Conservation (phyloP, 2,329 filamentous ascomycete species). For the Didymella sp. region DNA sequence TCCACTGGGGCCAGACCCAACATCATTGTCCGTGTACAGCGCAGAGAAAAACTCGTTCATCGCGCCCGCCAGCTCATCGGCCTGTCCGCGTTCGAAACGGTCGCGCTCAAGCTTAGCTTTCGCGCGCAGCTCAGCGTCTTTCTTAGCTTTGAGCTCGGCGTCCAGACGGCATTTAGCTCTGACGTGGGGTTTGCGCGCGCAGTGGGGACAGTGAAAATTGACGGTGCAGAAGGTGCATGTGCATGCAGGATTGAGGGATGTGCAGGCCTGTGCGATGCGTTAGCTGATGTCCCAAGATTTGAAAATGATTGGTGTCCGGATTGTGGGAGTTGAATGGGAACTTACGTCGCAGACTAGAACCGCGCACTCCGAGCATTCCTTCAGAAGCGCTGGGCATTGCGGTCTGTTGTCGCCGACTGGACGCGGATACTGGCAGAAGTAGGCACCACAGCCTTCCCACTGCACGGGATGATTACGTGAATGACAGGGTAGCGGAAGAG, state of each 20-base stretch:
- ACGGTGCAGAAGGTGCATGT: constrained; percentile 50
- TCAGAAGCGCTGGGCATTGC: constrained; percentile 46
- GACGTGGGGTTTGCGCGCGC: constrained; percentile 43
- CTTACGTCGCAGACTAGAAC: constrained; percentile 53
- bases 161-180: constrained; percentile 47
- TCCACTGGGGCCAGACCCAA: too few species aligned
- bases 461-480: constrained; percentile 51
- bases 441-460: constrained; percentile 53
- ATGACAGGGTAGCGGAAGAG: constrained; percentile 49
- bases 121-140: constrained; percentile 40
- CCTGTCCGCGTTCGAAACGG: constrained; percentile 42
- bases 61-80: constrained; percentile 46
- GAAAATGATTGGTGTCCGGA: too few species aligned
- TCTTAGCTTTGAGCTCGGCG: constrained; percentile 43
- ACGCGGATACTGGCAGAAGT: constrained; percentile 51
- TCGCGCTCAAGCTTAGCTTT: constrained; percentile 43
- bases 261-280: constrained; percentile 26
- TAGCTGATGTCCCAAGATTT: not conserved
- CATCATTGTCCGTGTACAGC: constrained; percentile 26
- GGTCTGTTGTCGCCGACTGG: constrained; percentile 50
- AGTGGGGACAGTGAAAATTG: constrained; percentile 51
- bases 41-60: constrained; percentile 46
- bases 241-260: constrained; percentile 41
- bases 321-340: constrained; percentile 3
- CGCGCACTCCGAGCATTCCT: constrained; percentile 50